Conservation (phyloP, 495 filamentous ascomycete genomes). For the Aspergillus olivimuriae region DNA sequence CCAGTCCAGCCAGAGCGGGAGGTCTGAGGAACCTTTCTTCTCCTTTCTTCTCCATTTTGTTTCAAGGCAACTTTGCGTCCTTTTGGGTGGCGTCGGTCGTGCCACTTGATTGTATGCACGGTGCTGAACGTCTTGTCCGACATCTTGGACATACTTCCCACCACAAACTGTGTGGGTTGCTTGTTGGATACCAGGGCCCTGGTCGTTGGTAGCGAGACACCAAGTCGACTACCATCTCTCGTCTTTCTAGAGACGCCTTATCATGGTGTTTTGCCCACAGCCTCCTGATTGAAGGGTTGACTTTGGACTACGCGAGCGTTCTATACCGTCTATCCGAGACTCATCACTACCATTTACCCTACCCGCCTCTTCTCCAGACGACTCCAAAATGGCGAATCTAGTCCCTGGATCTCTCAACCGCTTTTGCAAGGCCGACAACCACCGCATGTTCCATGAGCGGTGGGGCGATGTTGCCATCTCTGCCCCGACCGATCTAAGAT, state of each 20-base stretch:
- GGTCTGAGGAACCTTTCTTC: too few relatives aligned
- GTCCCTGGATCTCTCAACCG: too few relatives aligned
- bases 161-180: too few relatives aligned
- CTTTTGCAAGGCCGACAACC: constrained; percentile 25
- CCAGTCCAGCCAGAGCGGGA: too few relatives aligned
- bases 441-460: constrained; percentile 30
- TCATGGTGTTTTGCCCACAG: background rate
- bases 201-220: background rate
- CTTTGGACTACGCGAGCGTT: too few relatives aligned
- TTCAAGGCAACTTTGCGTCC: too few relatives aligned
- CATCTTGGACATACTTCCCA: background rate
- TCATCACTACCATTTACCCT: too few relatives aligned
- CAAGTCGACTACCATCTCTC: too few relatives aligned
- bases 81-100: too few relatives aligned
- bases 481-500: constrained; percentile 35
- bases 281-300: background rate
- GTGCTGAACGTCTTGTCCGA: background rate
- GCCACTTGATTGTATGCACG: background rate
- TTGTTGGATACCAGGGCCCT: background rate
- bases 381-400: too few relatives aligned
- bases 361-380: constrained; percentile 1
- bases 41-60: too few relatives aligned
- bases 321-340: too few relatives aligned
- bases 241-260: background rate
- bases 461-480: constrained; percentile 36